These are phyloP conservation scores for Aspergillus glaucus DNA, from an alignment of 2,329 filamentous ascomycete genomes.

Conservation along the genomic window DNA sequence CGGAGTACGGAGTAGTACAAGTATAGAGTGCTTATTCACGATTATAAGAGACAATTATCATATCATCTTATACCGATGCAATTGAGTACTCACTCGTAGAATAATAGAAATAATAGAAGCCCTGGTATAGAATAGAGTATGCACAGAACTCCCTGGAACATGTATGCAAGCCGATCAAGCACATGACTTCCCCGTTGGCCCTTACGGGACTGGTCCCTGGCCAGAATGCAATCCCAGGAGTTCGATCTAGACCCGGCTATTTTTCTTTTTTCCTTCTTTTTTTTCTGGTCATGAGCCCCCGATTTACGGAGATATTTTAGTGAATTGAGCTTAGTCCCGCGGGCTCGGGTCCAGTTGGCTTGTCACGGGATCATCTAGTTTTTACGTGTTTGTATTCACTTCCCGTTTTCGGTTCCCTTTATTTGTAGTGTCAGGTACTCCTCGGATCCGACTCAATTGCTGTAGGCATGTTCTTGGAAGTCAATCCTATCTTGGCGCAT, in stretches of 20 bases:
- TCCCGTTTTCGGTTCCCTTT: too few relatives aligned
- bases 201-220: constrained; percentile 6
- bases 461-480: neutral
- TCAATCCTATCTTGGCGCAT: neutral
- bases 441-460: neutral
- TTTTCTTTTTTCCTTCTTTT: neutral
- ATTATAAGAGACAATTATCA: too few relatives aligned
- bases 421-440: neutral
- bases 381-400: too few relatives aligned
- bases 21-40: too few relatives aligned
- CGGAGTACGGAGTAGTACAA: too few relatives aligned
- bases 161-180: constrained; percentile 17
- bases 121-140: neutral
- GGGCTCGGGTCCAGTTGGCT: too few relatives aligned
- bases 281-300: neutral
- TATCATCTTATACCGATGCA: too few relatives aligned
- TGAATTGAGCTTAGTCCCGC: too few relatives aligned
- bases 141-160: neutral
- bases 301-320: too few relatives aligned
- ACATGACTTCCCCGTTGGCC: constrained; percentile 18
- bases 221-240: neutral
- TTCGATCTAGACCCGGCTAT: neutral
- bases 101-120: too few relatives aligned
- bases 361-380: too few relatives aligned
- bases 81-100: too few relatives aligned